These are phyloP conservation scores for Salix caprea DNA, from an alignment of 345 rosid species.

Conservation along the genomic window DNA sequence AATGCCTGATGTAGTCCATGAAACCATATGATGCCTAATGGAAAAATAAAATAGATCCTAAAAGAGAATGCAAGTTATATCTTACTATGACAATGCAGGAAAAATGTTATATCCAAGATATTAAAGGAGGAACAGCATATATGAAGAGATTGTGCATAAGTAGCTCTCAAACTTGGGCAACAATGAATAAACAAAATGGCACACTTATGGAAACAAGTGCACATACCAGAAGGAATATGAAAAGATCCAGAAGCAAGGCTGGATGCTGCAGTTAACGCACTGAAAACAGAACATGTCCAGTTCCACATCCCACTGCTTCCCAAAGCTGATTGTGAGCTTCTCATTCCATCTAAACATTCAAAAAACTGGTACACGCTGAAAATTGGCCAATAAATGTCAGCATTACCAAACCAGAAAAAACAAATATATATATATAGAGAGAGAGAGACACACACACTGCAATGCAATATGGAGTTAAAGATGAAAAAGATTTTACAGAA, in stretches of 20 bases:
- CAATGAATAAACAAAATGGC: constrained; percentile 7
- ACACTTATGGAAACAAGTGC: constrained; percentile 3
- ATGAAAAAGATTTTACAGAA: too few species aligned
- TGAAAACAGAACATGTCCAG: constrained; percentile 92
- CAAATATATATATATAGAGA: too few species aligned
- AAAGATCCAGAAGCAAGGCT: constrained; percentile 95
- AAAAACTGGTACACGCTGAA: constrained; percentile 91
- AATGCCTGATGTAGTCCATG: too few species aligned
- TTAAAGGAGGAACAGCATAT: too few species aligned
- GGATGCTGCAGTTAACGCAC: constrained; percentile 95
- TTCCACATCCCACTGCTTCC: constrained; percentile 96
- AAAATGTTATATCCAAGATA: too few species aligned
- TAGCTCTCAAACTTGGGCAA: neutral
- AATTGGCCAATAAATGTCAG: constrained; percentile 15
- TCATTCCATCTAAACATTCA: constrained; percentile 89
- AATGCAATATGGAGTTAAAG: too few species aligned
- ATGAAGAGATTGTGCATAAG: too few species aligned
- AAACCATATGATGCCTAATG: too few species aligned
- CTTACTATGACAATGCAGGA: too few species aligned
- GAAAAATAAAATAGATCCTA: too few species aligned
- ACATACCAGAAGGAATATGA: constrained; percentile 73
- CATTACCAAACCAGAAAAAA: neutral
- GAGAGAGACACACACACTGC: too few species aligned
- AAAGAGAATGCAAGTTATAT: too few species aligned
- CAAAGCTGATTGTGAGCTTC: constrained; percentile 77